A percentile compares a stretch with the other conserved stretches of the same genome.
Evolutionary conservation across 768 basidiomycete genomes (phyloP).

Genomic region (Suillus cothurnatus): DNA sequence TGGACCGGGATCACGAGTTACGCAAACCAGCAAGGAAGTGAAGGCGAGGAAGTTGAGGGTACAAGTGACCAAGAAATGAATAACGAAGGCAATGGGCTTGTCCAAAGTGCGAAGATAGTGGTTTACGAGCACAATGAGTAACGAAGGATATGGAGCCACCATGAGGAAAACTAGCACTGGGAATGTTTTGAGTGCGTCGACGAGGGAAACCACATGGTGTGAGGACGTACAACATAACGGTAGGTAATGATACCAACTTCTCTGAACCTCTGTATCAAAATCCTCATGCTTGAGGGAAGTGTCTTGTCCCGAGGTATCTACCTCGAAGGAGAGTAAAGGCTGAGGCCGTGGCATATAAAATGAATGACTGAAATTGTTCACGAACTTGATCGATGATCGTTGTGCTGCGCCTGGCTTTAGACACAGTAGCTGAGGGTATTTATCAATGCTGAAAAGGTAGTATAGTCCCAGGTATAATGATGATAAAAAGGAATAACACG

Average conservation of each 20-base stretch:
- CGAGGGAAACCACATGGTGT: neutral
- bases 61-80: slow-evolving; percentile 63
- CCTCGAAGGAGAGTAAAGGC: slow-evolving; percentile 33
- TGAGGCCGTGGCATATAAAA: slow-evolving; percentile 20
- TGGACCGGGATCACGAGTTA: slow-evolving; percentile 76
- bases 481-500: neutral
- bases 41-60: slow-evolving; percentile 68
- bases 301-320: slow-evolving; percentile 20
- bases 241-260: slow-evolving; percentile 58
- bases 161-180: slow-evolving; percentile 57
- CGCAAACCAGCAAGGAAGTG: slow-evolving; percentile 71
- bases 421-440: neutral
- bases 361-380: neutral
- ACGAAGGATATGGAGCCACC: slow-evolving; percentile 73
- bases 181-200: slow-evolving; percentile 20
- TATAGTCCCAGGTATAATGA: neutral
- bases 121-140: slow-evolving; percentile 65
- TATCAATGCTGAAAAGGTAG: neutral
- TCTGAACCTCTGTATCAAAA: slow-evolving; percentile 36
- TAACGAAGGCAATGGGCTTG: slow-evolving; percentile 45
- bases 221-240: slow-evolving; percentile 53
- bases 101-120: slow-evolving; percentile 63
- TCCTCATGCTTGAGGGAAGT: slow-evolving; percentile 27
- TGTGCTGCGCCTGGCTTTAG: neutral
- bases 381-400: neutral